Conservation (phyloP, 129 eudicot species). For the Glebionis coronaria region DNA sequence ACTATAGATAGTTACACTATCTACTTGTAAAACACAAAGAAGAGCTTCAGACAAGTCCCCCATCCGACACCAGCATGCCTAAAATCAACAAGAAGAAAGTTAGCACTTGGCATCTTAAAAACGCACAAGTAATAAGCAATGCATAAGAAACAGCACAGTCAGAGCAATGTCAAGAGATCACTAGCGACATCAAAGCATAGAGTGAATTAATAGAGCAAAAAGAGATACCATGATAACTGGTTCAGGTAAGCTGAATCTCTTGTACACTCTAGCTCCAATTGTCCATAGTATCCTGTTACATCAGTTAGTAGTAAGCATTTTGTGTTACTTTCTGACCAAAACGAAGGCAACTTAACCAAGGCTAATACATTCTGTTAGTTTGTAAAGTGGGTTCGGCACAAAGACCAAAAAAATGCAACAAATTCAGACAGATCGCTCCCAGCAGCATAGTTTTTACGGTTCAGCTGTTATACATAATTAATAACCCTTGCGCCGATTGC, state of each 20-base stretch:
- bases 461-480: too few relatives aligned
- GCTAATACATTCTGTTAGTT: too few relatives aligned
- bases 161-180: conserved; percentile 19
- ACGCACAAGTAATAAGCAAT: conserved; percentile 2
- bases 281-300: conserved; percentile 89
- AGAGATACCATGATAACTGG: conserved; percentile 63
- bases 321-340: background rate
- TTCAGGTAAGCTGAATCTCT: conserved; percentile 69
- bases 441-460: too few relatives aligned
- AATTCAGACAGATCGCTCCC: too few relatives aligned
- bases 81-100: conserved; percentile 12
- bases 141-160: conserved; percentile 9
- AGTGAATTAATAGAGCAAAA: conserved; percentile 9
- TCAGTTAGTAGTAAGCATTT: background rate
- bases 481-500: too few relatives aligned
- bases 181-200: conserved; percentile 7
- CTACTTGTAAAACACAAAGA: conserved; percentile 81
- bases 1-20: conserved; percentile 63
- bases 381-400: too few relatives aligned
- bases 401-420: too few relatives aligned
- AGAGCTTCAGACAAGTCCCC: conserved; percentile 63
- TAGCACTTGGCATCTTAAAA: conserved; percentile 15
- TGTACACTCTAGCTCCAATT: conserved; percentile 68
- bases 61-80: conserved; percentile 98
- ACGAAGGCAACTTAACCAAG: background rate